These are phyloP conservation scores for Cylindricascospora bacillispora DNA, from an alignment of 1,139 yeast species.

Conservation along the genomic window DNA sequence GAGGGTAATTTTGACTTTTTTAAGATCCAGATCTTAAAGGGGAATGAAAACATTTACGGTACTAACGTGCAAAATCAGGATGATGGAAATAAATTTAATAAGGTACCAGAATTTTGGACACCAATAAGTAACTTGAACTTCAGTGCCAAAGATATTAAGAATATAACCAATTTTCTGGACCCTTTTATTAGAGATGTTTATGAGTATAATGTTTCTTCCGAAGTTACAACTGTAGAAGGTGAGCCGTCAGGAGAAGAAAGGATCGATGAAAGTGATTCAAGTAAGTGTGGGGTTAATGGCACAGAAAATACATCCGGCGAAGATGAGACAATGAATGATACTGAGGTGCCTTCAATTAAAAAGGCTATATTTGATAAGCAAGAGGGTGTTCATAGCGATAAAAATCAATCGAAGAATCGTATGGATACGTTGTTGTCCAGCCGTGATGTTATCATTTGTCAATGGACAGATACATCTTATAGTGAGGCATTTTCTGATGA, in stretches of 20 bases:
- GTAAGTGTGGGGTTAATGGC: background rate
- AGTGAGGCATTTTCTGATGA: conserved; percentile 40
- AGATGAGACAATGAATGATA: background rate
- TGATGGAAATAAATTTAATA: too few species aligned
- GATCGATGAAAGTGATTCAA: background rate
- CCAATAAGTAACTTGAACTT: conserved; percentile 23
- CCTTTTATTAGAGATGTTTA: conserved; percentile 19
- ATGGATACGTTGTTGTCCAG: conserved; percentile 16
- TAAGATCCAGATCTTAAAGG: conserved; percentile 30
- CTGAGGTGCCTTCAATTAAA: background rate
- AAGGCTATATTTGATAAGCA: background rate
- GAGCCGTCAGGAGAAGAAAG: background rate
- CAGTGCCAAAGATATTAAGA: conserved; percentile 7
- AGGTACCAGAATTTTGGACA: conserved; percentile 29
- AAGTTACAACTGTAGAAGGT: background rate
- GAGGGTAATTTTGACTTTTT: conserved; percentile 28
- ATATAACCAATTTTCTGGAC: conserved; percentile 10
- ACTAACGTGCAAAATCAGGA: background rate
- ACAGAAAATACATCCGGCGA: background rate
- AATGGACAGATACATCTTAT: conserved; percentile 46
- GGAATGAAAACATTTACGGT: background rate
- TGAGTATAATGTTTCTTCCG: conserved; percentile 8
- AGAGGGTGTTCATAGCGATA: background rate
- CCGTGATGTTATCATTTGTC: conserved; percentile 51
- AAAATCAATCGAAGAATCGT: background rate